Base-by-base conservation (phyloP, 2,329 filamentous ascomycete species). In the Aspergillus udagawae region DNA sequence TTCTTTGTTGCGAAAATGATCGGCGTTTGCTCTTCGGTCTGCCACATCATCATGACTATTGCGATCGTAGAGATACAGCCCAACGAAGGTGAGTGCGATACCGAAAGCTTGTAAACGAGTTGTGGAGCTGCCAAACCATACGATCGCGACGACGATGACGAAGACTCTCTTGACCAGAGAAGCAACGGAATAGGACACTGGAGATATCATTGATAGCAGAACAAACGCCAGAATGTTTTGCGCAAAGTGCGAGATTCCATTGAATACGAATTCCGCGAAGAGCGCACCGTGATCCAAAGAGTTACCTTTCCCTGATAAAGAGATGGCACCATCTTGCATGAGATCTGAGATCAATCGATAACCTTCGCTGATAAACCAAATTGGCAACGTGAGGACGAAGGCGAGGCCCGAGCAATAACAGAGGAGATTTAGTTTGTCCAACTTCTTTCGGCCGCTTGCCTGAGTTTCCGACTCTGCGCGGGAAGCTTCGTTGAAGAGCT, bases 371-470 rank as follows among this genome's bases (percentile, higher is more conserved):
- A 91, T 92, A 61, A 97, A 84, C 94, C 94, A 99, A 53, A 97
- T 90, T 1, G 94, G 94, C 12, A 88, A 75, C 0, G 92, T 97
- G 54, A 97, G 81, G 55, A 96, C 67, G 66, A 99, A 96, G 0
- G 94, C 94, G 64, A 97, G 81, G 20, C 90, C 91, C 0, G 92
- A 96, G n/a, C 92, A 97, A 73, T 99, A 99, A 79, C 90, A 97
- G 3, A 99, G 82, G 20, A 99, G 81, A 70, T 99, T 99, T 44
- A 99, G 84, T 77, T 99, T 99, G 77, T 99, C 94, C 20, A 97
- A 83, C 75, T 96, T 97, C 60, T 87, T 86, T 47, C 83, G 83
- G 12, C 81, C 76, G 0, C 83, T 81, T 35, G 80, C 74, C 1
- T 84, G 84, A 2, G 80, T 77, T 54, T 96, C 91, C 7, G 87